Evolutionary conservation across 2,329 filamentous ascomycete genomes (phyloP), one percentile per base, ranked within the genome.

Genomic region (Ascochyta pisi): DNA sequence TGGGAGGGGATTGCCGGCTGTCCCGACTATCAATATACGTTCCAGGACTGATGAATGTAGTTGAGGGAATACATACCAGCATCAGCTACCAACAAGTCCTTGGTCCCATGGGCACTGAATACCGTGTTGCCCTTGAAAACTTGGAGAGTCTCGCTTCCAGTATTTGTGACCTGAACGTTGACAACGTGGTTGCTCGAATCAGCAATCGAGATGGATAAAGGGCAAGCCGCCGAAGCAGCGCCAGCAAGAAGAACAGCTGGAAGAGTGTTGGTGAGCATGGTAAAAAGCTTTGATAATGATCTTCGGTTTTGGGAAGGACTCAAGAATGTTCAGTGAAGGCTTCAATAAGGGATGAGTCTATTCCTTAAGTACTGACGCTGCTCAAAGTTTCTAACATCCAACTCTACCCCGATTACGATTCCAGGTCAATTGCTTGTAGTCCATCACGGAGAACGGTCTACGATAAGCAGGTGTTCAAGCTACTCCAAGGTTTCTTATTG

Each of bases 51-150:
- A 13, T 40, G 9, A 29, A 15, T 2, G 12, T 31, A 40, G 12
- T 55, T 33, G 31, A 45, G 15, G 40, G 8, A 41, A 39, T 46
- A 19, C 57, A 12, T 24, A 60, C 52, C 45, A 50, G 45, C 39
- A 45, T 55, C 58, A 34, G 58, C 50, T 52, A 61, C 58, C 47
- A 61, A 54, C 31, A 61, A 27, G 19, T 61, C 58, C 42, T 61
- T 61, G 40, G 58, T 61, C 3, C n/a, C 58, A 52, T 61, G 58
- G 12, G 37, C 46, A 49, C 54, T 61, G 54, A 61, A 61, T 1
- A 61, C 50, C 22, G 58, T 61, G 50, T 61, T 61, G n/a, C 58
- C 58, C 47, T 58, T 61, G 54, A 60, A 58, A 9, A 58, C 56
- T 13, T 54, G 50, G n/a, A 58, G 27, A 0, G 56, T 47, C 22